A percentile compares a stretch with the other conserved stretches of the same genome.
Conservation (phyloP, 2,329 filamentous ascomycete species). For the Gnomoniopsis smithogilvyi region DNA sequence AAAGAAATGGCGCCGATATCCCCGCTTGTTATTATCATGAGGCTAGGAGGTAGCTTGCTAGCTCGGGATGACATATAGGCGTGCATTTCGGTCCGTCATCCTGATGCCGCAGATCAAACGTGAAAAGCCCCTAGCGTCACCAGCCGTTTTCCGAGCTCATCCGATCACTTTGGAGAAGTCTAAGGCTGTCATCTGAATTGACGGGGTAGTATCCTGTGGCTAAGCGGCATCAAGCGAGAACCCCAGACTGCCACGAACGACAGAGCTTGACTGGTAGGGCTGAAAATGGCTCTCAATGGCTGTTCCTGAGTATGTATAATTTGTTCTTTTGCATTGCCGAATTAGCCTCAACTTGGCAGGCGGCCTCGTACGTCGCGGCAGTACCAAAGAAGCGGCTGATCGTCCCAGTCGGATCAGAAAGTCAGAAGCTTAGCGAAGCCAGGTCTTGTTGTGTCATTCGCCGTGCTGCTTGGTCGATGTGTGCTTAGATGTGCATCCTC, state of each 20-base stretch:
- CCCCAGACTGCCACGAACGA: too few relatives aligned
- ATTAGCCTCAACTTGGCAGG: too few relatives aligned
- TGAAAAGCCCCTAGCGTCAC: neutral
- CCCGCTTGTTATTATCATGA: neutral
- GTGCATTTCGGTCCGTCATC: constrained; percentile 2
- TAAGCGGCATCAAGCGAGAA: neutral
- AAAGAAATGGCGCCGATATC: neutral
- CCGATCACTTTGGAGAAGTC: neutral
- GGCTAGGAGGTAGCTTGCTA: neutral
- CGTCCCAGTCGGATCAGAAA: too few relatives aligned
- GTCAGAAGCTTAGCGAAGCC: neutral
- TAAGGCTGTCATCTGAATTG: neutral
- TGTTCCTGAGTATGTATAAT: too few relatives aligned
- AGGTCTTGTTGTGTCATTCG: neutral
- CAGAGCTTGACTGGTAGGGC: too few relatives aligned
- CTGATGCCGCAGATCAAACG: constrained; percentile 17
- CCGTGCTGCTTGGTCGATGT: neutral
- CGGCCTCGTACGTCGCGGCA: too few relatives aligned
- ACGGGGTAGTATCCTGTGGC: neutral
- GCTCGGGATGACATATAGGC: neutral
- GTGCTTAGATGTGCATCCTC: neutral
- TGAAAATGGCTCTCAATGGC: too few relatives aligned
- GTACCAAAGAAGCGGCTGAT: too few relatives aligned
- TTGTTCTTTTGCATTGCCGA: too few relatives aligned
- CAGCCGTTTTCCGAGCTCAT: constrained; percentile 1